These are phyloP conservation scores for Exsudoporus frostii DNA, from an alignment of 768 basidiomycete species.

Conservation along the genomic window DNA sequence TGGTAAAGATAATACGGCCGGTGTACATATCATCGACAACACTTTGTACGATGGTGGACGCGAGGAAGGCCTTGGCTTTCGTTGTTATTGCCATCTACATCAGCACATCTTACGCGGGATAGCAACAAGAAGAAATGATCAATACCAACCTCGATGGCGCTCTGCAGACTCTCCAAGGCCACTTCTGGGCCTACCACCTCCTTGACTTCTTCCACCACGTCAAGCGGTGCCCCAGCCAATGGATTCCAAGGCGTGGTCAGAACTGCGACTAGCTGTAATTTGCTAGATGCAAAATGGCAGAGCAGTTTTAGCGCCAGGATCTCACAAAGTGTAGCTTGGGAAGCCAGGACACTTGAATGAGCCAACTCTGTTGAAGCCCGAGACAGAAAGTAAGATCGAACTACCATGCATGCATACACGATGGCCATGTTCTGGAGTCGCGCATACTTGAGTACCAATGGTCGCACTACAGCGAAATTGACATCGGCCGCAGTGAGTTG, in stretches of 20 bases:
- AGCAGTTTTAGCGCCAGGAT: slow-evolving; percentile 87
- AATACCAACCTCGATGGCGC: slow-evolving; percentile 76
- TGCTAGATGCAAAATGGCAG: slow-evolving; percentile 65
- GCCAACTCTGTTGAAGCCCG: slow-evolving; percentile 70
- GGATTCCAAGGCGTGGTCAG: slow-evolving; percentile 85
- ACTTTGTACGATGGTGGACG: slow-evolving; percentile 79
- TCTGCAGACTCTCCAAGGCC: slow-evolving; percentile 61
- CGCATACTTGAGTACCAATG: slow-evolving; percentile 76
- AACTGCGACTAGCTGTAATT: slow-evolving; percentile 73
- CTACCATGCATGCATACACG: slow-evolving; percentile 75
- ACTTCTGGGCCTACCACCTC: slow-evolving; percentile 53
- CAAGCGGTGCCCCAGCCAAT: slow-evolving; percentile 66
- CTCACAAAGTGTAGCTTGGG: slow-evolving; percentile 80
- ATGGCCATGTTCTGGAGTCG: slow-evolving; percentile 69
- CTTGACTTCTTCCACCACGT: slow-evolving; percentile 68
- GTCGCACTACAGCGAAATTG: slow-evolving; percentile 76
- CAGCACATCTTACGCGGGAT: background rate
- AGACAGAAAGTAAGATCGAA: slow-evolving; percentile 73
- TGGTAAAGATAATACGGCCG: slow-evolving; percentile 70
- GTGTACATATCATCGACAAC: slow-evolving; percentile 86
- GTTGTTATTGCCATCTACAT: slow-evolving; percentile 85
- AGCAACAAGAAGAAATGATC: background rate
- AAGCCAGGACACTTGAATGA: slow-evolving; percentile 66
- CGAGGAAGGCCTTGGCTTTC: slow-evolving; percentile 77
- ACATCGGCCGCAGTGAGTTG: slow-evolving; percentile 82